A percentile compares a stretch with the other conserved stretches of the same genome.
phyloP scores from a whole-genome alignment of 1,284 basidiomycete genomes.

The Puccinia hordei region DNA sequence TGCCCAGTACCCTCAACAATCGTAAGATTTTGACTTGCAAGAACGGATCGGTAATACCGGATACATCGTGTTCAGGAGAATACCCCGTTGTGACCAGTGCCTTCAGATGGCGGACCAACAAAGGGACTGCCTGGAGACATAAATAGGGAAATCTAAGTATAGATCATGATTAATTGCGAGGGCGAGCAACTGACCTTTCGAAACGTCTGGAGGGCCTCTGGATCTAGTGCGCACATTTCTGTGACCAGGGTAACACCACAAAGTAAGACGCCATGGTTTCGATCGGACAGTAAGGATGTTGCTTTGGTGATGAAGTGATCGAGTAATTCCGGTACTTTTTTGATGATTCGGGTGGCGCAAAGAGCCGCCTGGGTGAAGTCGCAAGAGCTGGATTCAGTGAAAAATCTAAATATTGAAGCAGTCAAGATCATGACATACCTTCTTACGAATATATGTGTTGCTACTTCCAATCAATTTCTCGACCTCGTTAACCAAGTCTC shows the following conservation, averaged over 20 bases:
- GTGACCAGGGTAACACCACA: constrained; percentile 91
- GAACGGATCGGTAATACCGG: constrained; percentile 98
- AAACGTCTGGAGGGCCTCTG: constrained; percentile 77
- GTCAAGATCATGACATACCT: constrained; percentile 65
- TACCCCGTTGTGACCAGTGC: constrained; percentile 94
- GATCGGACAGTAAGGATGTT: constrained; percentile 86
- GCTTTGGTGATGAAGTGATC: constrained; percentile 89
- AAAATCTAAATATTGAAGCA: neutral
- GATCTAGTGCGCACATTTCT: constrained; percentile 86
- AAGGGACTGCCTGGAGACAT: constrained; percentile 74
- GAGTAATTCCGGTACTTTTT: constrained; percentile 92
- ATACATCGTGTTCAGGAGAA: constrained; percentile 99
- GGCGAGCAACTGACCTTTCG: constrained; percentile 68
- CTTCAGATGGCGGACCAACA: constrained; percentile 93
- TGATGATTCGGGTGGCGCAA: constrained; percentile 92
- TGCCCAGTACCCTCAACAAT: constrained; percentile 84
- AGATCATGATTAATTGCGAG: constrained; percentile 16
- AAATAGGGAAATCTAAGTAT: neutral
- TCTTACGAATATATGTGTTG: constrained; percentile 98
- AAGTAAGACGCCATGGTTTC: constrained; percentile 94
- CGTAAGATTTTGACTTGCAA: constrained; percentile 95
- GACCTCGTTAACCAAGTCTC: constrained; percentile 93
- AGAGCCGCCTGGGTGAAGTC: constrained; percentile 73
- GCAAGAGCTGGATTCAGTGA: constrained; percentile 17
- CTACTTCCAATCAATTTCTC: constrained; percentile 95